Evolutionary conservation across 305 asterid species (phyloP).

Genomic region (Fraxinus velutina): DNA sequence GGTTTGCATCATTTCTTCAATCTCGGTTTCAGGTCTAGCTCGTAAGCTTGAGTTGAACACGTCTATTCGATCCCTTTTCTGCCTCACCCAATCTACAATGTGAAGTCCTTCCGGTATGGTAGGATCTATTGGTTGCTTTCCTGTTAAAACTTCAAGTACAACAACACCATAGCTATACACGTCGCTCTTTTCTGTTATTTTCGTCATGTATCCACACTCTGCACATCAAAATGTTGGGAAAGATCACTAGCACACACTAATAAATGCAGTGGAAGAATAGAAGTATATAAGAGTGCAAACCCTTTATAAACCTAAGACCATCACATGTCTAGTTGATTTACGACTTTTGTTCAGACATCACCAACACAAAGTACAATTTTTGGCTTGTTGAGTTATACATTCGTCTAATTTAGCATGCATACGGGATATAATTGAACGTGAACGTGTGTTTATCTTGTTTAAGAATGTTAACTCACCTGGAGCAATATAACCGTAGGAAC

Average conservation of each 20-base stretch:
- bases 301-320: neutral
- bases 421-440: neutral
- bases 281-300: neutral
- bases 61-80: slow-evolving; percentile 41
- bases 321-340: neutral
- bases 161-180: slow-evolving; percentile 83
- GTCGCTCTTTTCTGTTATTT: slow-evolving; percentile 78
- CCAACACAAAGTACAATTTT: neutral
- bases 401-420: neutral
- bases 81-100: slow-evolving; percentile 82
- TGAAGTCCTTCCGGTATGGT: slow-evolving; percentile 72
- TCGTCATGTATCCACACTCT: slow-evolving; percentile 83
- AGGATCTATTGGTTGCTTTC: slow-evolving; percentile 78
- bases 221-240: slow-evolving; percentile 11
- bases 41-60: slow-evolving; percentile 46
- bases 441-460: slow-evolving; percentile 14
- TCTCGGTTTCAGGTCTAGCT: slow-evolving; percentile 48
- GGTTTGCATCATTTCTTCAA: slow-evolving; percentile 74
- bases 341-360: neutral
- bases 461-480: slow-evolving; percentile 52
- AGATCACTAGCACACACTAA: neutral
- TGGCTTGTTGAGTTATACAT: neutral
- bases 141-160: slow-evolving; percentile 68
- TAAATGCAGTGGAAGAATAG: neutral
- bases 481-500: slow-evolving; percentile 85